Base-by-base conservation (phyloP, 139 green algal species). In the Chlorokybus atmophyticus region DNA sequence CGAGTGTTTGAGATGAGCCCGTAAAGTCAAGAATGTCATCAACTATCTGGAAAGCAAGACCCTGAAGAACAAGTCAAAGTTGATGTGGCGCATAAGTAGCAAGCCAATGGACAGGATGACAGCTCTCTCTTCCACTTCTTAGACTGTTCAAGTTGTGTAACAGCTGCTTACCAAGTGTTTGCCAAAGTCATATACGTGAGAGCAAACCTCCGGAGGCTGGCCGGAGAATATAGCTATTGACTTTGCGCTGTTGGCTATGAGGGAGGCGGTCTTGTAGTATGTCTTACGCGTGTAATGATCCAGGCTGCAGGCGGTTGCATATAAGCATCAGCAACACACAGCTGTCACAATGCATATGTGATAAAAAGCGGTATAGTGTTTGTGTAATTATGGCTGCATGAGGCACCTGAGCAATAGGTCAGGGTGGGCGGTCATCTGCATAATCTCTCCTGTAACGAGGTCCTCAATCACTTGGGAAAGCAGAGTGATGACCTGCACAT, bases 1-100 rank as follows among this genome's bases (percentile, higher is more conserved):
- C 91, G 49, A 99, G 74, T 32, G 83, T 66, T 21, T 42, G 54
- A 31, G 55, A 70, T 44, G 57, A 82, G 54, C 69, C 77, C 0
- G 82, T 86, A 57, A 94, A 93, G 79, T 99, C 91, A 52, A 99
- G 64, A 8, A 94, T 47, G 70, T 99, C 91, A 59, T 99, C 91
- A 21, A 94, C 78, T 35, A 97, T 68, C 75, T 97, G 89, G 58
- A 97, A 98, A 0, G 91, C 88, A 4, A 97, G 71, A 3, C 91
- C 70, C 58, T 66, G 48, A 3, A 26, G 19, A 44, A n/a, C n/a
- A n/a, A n/a, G n/a, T n/a, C n/a, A n/a, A n/a, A n/a, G n/a, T n/a
- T n/a, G n/a, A n/a, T n/a, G n/a, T n/a, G n/a, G n/a, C n/a, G n/a
- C n/a, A n/a, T n/a, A n/a, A n/a, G n/a, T n/a, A n/a, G n/a, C n/a